Conservation (phyloP, 768 basidiomycete species). For the Paxillus involutus region DNA sequence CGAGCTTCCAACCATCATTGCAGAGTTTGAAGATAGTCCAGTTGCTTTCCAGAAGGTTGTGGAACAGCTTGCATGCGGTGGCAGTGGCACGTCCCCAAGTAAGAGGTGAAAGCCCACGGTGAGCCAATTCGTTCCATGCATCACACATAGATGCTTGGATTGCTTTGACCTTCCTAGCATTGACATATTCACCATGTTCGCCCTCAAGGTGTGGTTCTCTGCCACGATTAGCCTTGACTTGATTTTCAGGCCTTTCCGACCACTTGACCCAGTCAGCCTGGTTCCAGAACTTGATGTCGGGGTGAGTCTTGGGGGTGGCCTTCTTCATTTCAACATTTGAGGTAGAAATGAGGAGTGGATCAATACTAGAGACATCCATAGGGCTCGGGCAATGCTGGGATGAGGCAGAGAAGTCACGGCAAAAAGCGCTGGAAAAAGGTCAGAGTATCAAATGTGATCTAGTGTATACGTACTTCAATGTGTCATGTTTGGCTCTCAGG, state of each 20-base stretch:
- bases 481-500: neutral
- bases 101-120: neutral
- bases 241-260: neutral
- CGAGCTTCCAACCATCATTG: conserved; percentile 5
- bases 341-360: neutral
- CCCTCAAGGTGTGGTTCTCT: neutral
- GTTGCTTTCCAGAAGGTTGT: neutral
- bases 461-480: neutral
- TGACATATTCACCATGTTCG: neutral
- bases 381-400: neutral
- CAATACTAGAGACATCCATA: neutral
- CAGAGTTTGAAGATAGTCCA: conserved; percentile 1
- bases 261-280: neutral
- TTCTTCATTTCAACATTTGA: neutral
- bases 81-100: conserved; percentile 5
- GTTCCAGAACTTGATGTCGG: neutral
- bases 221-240: neutral
- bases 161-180: neutral
- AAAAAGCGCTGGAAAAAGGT: neutral
- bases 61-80: neutral
- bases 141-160: neutral
- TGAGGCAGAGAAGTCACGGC: neutral
- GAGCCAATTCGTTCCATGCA: conserved; percentile 4
- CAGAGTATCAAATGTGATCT: neutral
- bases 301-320: neutral